Evolutionary conservation across 2,329 filamentous ascomycete species (phyloP).

Genomic region (Phyllosticta ampelicida): DNA sequence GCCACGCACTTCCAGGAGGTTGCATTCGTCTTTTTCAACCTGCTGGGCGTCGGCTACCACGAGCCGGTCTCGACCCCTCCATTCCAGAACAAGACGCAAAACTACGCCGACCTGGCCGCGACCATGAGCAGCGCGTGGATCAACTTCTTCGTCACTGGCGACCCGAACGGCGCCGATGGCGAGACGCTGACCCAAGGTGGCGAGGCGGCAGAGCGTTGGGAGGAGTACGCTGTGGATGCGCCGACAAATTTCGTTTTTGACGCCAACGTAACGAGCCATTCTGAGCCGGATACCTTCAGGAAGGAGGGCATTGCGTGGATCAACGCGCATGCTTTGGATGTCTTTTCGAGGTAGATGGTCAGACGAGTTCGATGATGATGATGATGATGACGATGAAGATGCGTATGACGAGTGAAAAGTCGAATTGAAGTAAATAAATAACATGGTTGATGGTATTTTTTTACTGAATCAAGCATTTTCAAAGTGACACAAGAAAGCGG

Average conservation of each 20-base stretch:
- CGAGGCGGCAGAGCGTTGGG: conserved; percentile 27
- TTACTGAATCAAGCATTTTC: no score
- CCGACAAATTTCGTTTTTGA: conserved; percentile 37
- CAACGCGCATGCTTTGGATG: conserved; percentile 14
- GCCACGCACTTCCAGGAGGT: conserved; percentile 46
- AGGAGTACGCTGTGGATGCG: conserved; percentile 25
- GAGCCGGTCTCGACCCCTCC: conserved; percentile 22
- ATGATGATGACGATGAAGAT: no score
- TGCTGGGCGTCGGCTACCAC: conserved; percentile 32
- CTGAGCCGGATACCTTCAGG: conserved; percentile 35
- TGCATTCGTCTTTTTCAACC: conserved; percentile 38
- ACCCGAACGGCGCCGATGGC: conserved; percentile 27
- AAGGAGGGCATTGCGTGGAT: conserved; percentile 36
- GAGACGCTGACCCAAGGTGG: conserved; percentile 9
- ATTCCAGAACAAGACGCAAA: conserved; percentile 25
- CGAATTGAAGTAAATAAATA: no score
- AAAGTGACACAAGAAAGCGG: no score
- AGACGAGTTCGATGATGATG: no score
- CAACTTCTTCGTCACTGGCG: conserved; percentile 32
- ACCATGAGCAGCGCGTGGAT: conserved; percentile 37
- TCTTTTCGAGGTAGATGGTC: conserved; percentile 1
- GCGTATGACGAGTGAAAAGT: no score
- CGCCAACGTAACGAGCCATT: conserved; percentile 32
- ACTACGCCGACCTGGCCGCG: conserved; percentile 29
- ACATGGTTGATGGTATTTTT: no score